A percentile compares a stretch with the other conserved stretches of the same genome.
Conservation (phyloP, 345 rosid species). For the Lepidium sativum region DNA sequence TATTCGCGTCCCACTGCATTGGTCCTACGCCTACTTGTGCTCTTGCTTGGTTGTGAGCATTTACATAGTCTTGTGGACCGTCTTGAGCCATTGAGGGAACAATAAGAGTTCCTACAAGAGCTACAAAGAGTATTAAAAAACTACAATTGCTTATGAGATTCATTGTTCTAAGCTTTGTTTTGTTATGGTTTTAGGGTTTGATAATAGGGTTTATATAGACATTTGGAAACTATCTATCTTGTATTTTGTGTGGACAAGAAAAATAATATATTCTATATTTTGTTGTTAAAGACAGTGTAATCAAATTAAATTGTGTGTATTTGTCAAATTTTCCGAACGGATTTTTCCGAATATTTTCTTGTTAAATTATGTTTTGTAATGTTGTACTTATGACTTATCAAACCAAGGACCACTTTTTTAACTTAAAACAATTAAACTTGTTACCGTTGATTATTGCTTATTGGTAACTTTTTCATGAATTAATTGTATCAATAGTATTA, state of each 20-base stretch:
- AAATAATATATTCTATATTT: neutral
- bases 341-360: neutral
- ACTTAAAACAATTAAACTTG: too few species aligned
- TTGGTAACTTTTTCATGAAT: neutral
- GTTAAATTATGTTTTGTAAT: too few species aligned
- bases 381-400: too few species aligned
- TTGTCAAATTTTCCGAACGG: neutral
- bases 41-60: slow-evolving; percentile 12
- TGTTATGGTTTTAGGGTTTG: neutral
- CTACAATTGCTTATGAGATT: neutral
- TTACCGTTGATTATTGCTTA: neutral
- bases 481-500: neutral
- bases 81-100: slow-evolving; percentile 17
- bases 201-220: slow-evolving; percentile 6
- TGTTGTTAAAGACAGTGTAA: neutral
- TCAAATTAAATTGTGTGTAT: neutral
- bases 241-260: neutral
- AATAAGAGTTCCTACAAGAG: slow-evolving; percentile 9
- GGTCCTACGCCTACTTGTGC: slow-evolving; percentile 5
- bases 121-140: neutral
- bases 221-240: neutral
- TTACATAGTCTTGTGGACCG: slow-evolving; percentile 12
- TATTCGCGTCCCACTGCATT: slow-evolving; percentile 1
- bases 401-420: too few species aligned
- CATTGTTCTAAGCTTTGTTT: slow-evolving; percentile 4